Evolutionary conservation across 306 rosid species (phyloP).

Genomic region (Betula pendula): DNA sequence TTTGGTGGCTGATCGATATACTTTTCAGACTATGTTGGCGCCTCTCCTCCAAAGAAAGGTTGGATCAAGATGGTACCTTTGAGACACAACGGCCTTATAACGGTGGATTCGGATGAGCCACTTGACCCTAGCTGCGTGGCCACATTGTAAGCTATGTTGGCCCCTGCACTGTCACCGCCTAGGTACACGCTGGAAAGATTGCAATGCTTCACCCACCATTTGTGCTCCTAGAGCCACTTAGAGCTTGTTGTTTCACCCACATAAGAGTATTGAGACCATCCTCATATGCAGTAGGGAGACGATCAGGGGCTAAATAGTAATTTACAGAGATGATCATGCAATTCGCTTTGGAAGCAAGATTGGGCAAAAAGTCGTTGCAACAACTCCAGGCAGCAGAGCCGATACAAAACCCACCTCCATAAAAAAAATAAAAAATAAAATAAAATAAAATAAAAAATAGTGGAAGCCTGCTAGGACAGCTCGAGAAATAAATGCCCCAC

Average conservation of each 20-base stretch:
- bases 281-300: conserved; percentile 74
- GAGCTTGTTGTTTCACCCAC: conserved; percentile 72
- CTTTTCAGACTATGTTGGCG: conserved; percentile 62
- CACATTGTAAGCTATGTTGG: conserved; percentile 77
- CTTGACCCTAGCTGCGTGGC: conserved; percentile 40
- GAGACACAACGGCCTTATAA: conserved; percentile 43
- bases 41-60: conserved; percentile 90
- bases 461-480: conserved; percentile 36
- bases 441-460: no score
- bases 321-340: conserved; percentile 65
- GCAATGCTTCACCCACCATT: conserved; percentile 71
- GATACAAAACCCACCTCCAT: conserved; percentile 93
- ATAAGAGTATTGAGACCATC: conserved; percentile 60
- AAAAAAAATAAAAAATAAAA: no score
- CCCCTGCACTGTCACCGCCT: conserved; percentile 92
- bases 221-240: conserved; percentile 38
- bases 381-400: conserved; percentile 92
- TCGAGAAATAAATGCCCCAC: conserved; percentile 69
- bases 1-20: conserved; percentile 41
- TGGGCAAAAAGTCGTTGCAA: conserved; percentile 71
- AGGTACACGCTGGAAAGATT: conserved; percentile 48
- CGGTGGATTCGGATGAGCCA: conserved; percentile 17
- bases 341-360: conserved; percentile 54
- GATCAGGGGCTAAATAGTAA: conserved; percentile 78
- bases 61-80: conserved; percentile 74